Conservation (phyloP, 768 basidiomycete species). For the Paxillus rubicundulus region DNA sequence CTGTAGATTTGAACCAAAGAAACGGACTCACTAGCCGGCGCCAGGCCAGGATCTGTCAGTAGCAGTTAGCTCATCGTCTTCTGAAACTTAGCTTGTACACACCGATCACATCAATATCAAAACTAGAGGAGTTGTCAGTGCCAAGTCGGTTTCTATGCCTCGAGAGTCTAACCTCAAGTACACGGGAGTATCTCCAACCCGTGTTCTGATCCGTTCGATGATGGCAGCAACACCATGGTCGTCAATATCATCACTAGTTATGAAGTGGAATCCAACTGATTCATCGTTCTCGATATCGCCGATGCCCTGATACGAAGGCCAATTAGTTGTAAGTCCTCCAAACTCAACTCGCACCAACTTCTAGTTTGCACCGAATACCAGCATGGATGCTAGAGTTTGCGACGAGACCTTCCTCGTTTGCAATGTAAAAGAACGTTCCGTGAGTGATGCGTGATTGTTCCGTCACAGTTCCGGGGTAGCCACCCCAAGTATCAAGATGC, state of each 20-base stretch:
- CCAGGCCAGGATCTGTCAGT: conserved; percentile 65
- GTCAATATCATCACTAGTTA: conserved; percentile 82
- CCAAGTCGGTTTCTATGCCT: neutral
- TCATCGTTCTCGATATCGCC: conserved; percentile 58
- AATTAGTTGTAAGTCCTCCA: neutral
- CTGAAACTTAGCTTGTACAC: neutral
- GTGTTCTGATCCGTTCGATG: conserved; percentile 62
- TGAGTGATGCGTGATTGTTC: conserved; percentile 73
- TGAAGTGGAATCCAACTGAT: conserved; percentile 73
- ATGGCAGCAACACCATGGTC: conserved; percentile 72
- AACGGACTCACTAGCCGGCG: conserved; percentile 64
- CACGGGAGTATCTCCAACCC: conserved; percentile 73
- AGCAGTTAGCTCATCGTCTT: neutral
- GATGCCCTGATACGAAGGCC: conserved; percentile 12
- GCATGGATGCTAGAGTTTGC: conserved; percentile 75
- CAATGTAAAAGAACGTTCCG: conserved; percentile 83
- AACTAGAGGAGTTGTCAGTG: conserved; percentile 33
- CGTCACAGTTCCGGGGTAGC: conserved; percentile 39
- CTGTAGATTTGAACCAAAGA: neutral
- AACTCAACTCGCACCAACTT: conserved; percentile 35
- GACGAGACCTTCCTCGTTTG: conserved; percentile 75
- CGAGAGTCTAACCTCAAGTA: conserved; percentile 56
- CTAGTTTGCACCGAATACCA: conserved; percentile 78
- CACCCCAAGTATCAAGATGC: conserved; percentile 63
- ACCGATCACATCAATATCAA: conserved; percentile 86